Evolutionary conservation across 1,284 basidiomycete genomes (phyloP).

Genomic region (Coriolopsis trogii): DNA sequence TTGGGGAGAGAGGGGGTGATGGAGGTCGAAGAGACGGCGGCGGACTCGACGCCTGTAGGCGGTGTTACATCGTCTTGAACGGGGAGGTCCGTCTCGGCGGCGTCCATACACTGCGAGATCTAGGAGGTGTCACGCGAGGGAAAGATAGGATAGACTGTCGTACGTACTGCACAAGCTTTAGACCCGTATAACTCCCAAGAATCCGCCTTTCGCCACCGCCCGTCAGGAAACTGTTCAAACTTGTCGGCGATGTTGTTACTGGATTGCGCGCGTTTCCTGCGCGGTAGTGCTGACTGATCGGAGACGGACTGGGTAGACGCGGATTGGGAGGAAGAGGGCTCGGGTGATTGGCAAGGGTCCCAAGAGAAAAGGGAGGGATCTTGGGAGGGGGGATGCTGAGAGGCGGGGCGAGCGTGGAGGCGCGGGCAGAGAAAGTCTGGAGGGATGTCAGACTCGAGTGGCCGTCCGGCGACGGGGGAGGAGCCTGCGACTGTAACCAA

Average conservation of each 20-base stretch:
- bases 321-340: conserved; percentile 6
- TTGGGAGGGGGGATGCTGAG: conserved; percentile 11
- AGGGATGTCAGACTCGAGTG: conserved; percentile 43
- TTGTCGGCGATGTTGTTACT: conserved; percentile 50
- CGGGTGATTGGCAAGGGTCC: conserved; percentile 14
- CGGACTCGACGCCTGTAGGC: conserved; percentile 13
- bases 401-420: conserved; percentile 29
- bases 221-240: conserved; percentile 58
- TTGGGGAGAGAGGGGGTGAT: conserved; percentile 33
- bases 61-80: conserved; percentile 23
- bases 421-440: conserved; percentile 66
- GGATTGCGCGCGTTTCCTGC: conserved; percentile 13
- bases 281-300: conserved; percentile 4
- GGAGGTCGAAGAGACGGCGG: background rate
- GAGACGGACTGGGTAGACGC: conserved; percentile 4
- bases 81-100: conserved; percentile 19
- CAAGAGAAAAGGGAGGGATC: conserved; percentile 11
- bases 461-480: conserved; percentile 47
- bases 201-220: conserved; percentile 60
- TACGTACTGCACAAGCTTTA: conserved; percentile 47
- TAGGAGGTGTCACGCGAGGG: conserved; percentile 9
- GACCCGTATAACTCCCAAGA: conserved; percentile 66
- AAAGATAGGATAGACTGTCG: background rate
- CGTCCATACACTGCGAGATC: conserved; percentile 20
- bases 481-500: conserved; percentile 57